Conservation (phyloP, 306 rosid genomes). For the Heteromeles arbutifolia region DNA sequence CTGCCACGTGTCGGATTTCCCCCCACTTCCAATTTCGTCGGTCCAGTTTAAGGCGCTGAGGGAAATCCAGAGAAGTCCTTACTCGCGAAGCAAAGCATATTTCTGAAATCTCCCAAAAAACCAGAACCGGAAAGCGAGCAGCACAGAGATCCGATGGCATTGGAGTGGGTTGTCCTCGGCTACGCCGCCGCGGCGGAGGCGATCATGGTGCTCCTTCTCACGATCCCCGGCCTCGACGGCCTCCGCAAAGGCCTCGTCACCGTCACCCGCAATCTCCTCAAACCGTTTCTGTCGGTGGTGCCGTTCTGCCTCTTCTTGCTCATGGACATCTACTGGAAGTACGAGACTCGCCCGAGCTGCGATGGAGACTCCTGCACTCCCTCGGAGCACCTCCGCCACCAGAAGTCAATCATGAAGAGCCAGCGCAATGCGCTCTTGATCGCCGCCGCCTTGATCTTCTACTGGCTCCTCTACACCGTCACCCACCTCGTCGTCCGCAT, state of each 20-base stretch:
- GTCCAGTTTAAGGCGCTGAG: neutral
- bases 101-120: neutral
- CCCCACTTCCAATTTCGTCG: neutral
- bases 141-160: slow-evolving; percentile 44
- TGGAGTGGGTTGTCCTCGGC: slow-evolving; percentile 94
- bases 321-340: slow-evolving; percentile 96
- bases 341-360: slow-evolving; percentile 75
- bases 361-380: slow-evolving; percentile 74
- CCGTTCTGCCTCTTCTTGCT: slow-evolving; percentile 89
- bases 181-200: slow-evolving; percentile 97
- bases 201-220: slow-evolving; percentile 85
- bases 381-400: slow-evolving; percentile 78
- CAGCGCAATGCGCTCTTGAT: slow-evolving; percentile 94
- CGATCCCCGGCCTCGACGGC: slow-evolving; percentile 80
- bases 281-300: slow-evolving; percentile 89
- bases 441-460: slow-evolving; percentile 74
- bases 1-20: neutral
- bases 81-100: slow-evolving; percentile 7
- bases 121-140: neutral
- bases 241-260: slow-evolving; percentile 86
- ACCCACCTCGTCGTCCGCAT: slow-evolving; percentile 71
- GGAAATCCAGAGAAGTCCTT: neutral
- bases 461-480: slow-evolving; percentile 93
- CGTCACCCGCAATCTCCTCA: slow-evolving; percentile 78
- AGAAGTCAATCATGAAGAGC: slow-evolving; percentile 97